A percentile compares a stretch with the other conserved stretches of the same genome.
Evolutionary conservation across 129 eudicot genomes (phyloP).

Genomic region (Artemisia annua): DNA sequence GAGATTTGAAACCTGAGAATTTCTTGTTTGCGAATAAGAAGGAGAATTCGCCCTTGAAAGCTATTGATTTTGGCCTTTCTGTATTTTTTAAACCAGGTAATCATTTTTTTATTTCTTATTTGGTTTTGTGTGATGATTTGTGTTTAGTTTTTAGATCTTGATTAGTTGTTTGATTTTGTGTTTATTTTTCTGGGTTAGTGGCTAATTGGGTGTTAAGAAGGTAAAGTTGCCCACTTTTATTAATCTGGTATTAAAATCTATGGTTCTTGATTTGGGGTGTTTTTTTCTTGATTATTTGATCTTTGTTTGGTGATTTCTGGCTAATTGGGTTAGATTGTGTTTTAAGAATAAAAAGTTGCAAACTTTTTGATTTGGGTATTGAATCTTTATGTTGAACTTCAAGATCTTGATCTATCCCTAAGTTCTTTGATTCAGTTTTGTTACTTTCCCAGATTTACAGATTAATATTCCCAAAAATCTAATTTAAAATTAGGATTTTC

Average conservation of each 20-base stretch:
- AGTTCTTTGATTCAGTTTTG: neutral
- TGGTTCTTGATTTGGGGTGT: neutral
- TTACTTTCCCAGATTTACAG: neutral
- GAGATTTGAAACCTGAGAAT: conserved; percentile 97
- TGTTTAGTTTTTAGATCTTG: neutral
- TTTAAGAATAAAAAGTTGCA: conserved; percentile 21
- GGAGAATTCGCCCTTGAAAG: conserved; percentile 81
- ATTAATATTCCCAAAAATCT: neutral
- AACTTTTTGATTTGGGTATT: conserved; percentile 15
- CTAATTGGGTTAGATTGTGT: neutral
- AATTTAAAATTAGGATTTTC: neutral
- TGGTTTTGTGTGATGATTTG: neutral
- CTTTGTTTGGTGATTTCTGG: neutral
- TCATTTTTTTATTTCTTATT: neutral
- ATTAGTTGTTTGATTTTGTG: no score
- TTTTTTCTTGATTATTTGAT: conserved; percentile 4
- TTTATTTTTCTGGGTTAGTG: conserved; percentile 7
- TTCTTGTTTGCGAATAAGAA: conserved; percentile 92
- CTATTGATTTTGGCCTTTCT: conserved; percentile 96
- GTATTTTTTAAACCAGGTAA: conserved; percentile 94
- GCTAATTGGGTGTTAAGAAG: conserved; percentile 5
- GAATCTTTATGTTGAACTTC: neutral
- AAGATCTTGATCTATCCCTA: conserved; percentile 19
- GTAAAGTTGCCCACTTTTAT: conserved; percentile 15
- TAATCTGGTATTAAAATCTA: conserved; percentile 12